Percentiles rank a stretch among this genome's conserved stretches.
These are phyloP conservation scores for Fragilaria radians DNA, from an alignment of 108 stramenopile genomes.

Conservation along the genomic window DNA sequence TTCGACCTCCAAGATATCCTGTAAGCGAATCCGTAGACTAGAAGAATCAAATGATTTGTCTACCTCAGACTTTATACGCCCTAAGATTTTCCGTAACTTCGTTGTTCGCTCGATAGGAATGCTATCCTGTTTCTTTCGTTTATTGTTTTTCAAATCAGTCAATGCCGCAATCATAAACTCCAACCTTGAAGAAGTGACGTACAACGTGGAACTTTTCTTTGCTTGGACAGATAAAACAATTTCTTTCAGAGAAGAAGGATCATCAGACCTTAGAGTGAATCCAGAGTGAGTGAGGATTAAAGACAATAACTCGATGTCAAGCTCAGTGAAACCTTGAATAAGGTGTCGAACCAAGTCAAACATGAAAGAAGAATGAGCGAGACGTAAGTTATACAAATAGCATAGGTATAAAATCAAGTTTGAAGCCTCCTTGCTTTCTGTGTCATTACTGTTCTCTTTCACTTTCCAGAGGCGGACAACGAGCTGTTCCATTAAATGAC, in stretches of 20 bases:
- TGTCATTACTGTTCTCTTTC: background rate
- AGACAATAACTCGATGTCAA: slow-evolving; percentile 84
- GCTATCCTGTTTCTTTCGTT: slow-evolving; percentile 66
- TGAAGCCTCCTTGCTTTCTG: slow-evolving; percentile 17
- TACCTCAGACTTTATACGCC: slow-evolving; percentile 69
- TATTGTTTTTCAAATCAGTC: slow-evolving; percentile 91
- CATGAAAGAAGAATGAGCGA: slow-evolving; percentile 85
- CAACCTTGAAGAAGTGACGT: slow-evolving; percentile 52
- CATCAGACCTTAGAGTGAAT: slow-evolving; percentile 81
- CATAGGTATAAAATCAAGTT: slow-evolving; percentile 84
- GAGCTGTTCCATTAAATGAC: slow-evolving; percentile 54
- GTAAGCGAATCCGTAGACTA: slow-evolving; percentile 67
- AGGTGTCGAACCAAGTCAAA: slow-evolving; percentile 86
- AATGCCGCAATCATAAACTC: slow-evolving; percentile 88
- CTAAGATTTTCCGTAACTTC: slow-evolving; percentile 71
- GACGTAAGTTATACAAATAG: slow-evolving; percentile 87
- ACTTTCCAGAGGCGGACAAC: slow-evolving; percentile 44
- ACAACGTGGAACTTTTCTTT: slow-evolving; percentile 20
- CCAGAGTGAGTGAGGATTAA: slow-evolving; percentile 85
- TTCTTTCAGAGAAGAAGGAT: slow-evolving; percentile 87
- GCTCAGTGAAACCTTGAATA: slow-evolving; percentile 67
- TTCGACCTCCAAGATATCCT: slow-evolving; percentile 75
- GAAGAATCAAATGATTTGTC: slow-evolving; percentile 41
- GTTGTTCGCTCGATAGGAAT: slow-evolving; percentile 54
- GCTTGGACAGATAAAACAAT: slow-evolving; percentile 86